Evolutionary conservation across 2,329 filamentous ascomycete genomes (phyloP).

Genomic region (Periglandula ipomoeae): DNA sequence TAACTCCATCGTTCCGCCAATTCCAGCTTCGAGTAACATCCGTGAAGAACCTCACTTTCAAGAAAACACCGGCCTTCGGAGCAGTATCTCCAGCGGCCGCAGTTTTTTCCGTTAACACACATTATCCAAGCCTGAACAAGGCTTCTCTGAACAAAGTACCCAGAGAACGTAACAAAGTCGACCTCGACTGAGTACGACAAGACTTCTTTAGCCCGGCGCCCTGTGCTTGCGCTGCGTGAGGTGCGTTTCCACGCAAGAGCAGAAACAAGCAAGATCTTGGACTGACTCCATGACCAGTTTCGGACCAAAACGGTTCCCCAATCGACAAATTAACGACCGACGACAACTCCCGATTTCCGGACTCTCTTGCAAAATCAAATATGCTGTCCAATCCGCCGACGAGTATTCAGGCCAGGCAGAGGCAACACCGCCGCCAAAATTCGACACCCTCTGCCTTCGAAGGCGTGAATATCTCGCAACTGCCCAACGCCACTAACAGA

Average conservation of each 20-base stretch:
- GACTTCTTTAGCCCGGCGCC: slow-evolving; percentile 57
- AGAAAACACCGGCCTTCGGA: slow-evolving; percentile 9
- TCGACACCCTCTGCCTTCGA: slow-evolving; percentile 77
- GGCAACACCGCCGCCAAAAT: slow-evolving; percentile 70
- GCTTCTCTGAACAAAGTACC: slow-evolving; percentile 14
- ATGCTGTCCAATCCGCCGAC: slow-evolving; percentile 73
- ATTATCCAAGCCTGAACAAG: slow-evolving; percentile 23
- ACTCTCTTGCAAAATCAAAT: slow-evolving; percentile 58
- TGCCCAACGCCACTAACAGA: slow-evolving; percentile 43
- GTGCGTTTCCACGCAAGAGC: slow-evolving; percentile 31
- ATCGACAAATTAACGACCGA: slow-evolving; percentile 41
- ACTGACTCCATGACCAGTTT: slow-evolving; percentile 23
- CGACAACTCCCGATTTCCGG: slow-evolving; percentile 45
- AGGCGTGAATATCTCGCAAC: slow-evolving; percentile 57
- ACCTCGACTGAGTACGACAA: slow-evolving; percentile 39
- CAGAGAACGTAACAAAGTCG: slow-evolving; percentile 25
- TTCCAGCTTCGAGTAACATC: slow-evolving; percentile 3
- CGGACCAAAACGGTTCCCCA: slow-evolving; percentile 39
- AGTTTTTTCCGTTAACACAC: slow-evolving; percentile 12
- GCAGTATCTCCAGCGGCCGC: slow-evolving; percentile 11
- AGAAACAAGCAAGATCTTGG: neutral
- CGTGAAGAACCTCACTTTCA: slow-evolving; percentile 3
- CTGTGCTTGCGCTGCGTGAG: slow-evolving; percentile 79
- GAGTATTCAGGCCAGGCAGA: slow-evolving; percentile 54
- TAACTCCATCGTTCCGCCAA: slow-evolving; percentile 10